Evolutionary conservation across 1,139 yeast species (phyloP).

Genomic region (Diutina siamensis): DNA sequence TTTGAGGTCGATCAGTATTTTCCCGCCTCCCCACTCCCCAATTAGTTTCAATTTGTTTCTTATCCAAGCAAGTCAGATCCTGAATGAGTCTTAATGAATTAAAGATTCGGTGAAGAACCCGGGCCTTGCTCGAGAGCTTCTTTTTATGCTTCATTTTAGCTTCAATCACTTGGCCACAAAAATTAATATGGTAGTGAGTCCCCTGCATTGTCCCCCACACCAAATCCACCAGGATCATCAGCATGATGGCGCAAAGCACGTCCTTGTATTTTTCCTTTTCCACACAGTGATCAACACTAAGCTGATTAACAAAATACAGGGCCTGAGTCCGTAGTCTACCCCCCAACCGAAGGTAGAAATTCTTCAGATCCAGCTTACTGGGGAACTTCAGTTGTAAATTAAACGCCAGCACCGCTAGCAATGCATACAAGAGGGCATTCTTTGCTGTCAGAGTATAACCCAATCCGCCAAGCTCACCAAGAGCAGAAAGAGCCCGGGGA

Average conservation of each 20-base stretch:
- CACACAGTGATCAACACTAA: constrained; percentile 39
- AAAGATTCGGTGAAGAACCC: constrained; percentile 65
- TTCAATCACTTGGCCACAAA: constrained; percentile 66
- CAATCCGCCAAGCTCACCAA: constrained; percentile 67
- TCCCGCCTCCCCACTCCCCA: constrained; percentile 18
- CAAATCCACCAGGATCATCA: constrained; percentile 81
- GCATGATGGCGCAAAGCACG: constrained; percentile 69
- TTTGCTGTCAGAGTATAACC: constrained; percentile 71
- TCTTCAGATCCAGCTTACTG: constrained; percentile 50
- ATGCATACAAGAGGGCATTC: constrained; percentile 67
- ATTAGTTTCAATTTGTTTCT: constrained; percentile 12
- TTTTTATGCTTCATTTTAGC: constrained; percentile 59
- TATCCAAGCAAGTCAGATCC: constrained; percentile 53
- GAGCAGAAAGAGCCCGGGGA: constrained; percentile 70
- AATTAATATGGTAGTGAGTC: constrained; percentile 60
- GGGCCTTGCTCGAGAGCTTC: constrained; percentile 63
- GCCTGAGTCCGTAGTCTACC: constrained; percentile 69
- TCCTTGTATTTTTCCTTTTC: constrained; percentile 69
- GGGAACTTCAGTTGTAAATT: constrained; percentile 65
- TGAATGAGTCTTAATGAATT: constrained; percentile 67
- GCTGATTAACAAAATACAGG: constrained; percentile 46
- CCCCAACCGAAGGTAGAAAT: constrained; percentile 61
- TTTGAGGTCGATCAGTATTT: not conserved
- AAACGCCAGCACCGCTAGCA: constrained; percentile 74
- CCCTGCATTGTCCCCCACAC: constrained; percentile 92